Conservation (phyloP, 2,329 filamentous ascomycete species). For the Sarocladium strictum region DNA sequence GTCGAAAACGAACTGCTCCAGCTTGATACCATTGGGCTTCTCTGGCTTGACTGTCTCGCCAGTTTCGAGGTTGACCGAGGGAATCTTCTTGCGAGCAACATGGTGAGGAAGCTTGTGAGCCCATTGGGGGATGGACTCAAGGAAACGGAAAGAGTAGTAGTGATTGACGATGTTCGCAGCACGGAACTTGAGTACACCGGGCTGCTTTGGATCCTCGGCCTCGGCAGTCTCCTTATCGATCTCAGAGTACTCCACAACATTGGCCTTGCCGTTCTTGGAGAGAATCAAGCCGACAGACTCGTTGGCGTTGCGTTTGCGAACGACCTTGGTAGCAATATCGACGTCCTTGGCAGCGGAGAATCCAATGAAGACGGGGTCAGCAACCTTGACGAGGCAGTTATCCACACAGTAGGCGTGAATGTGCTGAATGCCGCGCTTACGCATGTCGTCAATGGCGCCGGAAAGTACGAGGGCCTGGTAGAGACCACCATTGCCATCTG, state of each 20-base stretch:
- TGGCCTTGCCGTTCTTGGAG: conserved; percentile 90
- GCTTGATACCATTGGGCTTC: conserved; percentile 96
- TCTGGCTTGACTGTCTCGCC: conserved; percentile 83
- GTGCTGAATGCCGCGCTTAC: conserved; percentile 82
- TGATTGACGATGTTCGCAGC: conserved; percentile 99
- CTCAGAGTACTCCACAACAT: conserved; percentile 98
- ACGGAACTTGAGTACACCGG: conserved; percentile 84
- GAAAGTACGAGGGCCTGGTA: conserved; percentile 84
- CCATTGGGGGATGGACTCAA: conserved; percentile 86
- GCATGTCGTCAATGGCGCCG: conserved; percentile 81
- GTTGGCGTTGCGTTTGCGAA: conserved; percentile 93
- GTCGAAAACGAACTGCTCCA: conserved; percentile 99
- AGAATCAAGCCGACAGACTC: conserved; percentile 94
- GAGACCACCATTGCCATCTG: conserved; percentile 94
- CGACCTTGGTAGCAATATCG: conserved; percentile 98
- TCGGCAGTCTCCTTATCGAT: conserved; percentile 86
- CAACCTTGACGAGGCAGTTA: conserved; percentile 99
- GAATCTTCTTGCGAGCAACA: conserved; percentile 98
- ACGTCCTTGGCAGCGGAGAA: conserved; percentile 84
- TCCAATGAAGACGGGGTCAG: conserved; percentile 91
- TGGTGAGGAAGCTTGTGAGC: conserved; percentile 85
- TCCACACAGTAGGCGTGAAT: conserved; percentile 98
- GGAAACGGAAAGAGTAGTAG: conserved; percentile 94
- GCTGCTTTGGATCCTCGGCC: conserved; percentile 76
- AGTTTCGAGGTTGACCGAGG: conserved; percentile 67